These are phyloP conservation scores for Coemansia biformis DNA, from an alignment of 192 early-diverging fungal genomes.

Conservation along the genomic window DNA sequence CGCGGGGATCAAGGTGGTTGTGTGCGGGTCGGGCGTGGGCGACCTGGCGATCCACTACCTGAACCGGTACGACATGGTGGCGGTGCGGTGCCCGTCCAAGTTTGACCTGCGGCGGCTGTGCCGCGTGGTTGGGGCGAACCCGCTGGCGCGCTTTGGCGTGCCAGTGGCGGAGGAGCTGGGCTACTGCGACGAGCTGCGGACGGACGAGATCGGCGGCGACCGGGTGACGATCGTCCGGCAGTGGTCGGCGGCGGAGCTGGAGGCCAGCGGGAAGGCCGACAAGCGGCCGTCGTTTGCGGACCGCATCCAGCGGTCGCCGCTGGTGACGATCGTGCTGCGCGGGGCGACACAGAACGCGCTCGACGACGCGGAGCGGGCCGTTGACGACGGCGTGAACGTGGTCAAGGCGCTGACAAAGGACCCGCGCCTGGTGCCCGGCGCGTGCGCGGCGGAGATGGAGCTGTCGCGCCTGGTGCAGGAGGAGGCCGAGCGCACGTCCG, in stretches of 20 bases:
- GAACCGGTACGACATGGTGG: slow-evolving; percentile 87
- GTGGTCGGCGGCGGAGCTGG: slow-evolving; percentile 33
- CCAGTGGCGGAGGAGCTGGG: slow-evolving; percentile 97
- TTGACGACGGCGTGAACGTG: slow-evolving; percentile 97
- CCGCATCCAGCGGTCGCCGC: slow-evolving; percentile 58
- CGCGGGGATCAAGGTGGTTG: slow-evolving; percentile 85
- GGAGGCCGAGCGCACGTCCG: slow-evolving; percentile 84
- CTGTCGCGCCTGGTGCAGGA: slow-evolving; percentile 71
- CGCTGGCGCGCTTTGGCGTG: slow-evolving; percentile 85
- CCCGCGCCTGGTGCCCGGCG: slow-evolving; percentile 79
- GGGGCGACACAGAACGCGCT: slow-evolving; percentile 92
- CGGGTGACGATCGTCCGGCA: slow-evolving; percentile 97
- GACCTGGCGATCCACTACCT: slow-evolving; percentile 93
- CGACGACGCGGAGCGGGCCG: slow-evolving; percentile 94
- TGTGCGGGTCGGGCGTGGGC: slow-evolving; percentile 83
- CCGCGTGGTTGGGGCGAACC: slow-evolving; percentile 86
- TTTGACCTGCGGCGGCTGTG: slow-evolving; percentile 95
- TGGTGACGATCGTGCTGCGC: slow-evolving; percentile 92
- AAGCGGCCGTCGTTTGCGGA: slow-evolving; percentile 63
- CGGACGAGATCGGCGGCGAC: slow-evolving; percentile 95
- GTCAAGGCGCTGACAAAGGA: slow-evolving; percentile 90
- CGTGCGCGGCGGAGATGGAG: slow-evolving; percentile 93
- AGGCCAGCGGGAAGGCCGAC: neutral
- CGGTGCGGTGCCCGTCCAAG: slow-evolving; percentile 86
- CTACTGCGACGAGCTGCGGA: slow-evolving; percentile 93